Conservation (phyloP, 768 basidiomycete species). For the Hygrocybe coccinea region DNA sequence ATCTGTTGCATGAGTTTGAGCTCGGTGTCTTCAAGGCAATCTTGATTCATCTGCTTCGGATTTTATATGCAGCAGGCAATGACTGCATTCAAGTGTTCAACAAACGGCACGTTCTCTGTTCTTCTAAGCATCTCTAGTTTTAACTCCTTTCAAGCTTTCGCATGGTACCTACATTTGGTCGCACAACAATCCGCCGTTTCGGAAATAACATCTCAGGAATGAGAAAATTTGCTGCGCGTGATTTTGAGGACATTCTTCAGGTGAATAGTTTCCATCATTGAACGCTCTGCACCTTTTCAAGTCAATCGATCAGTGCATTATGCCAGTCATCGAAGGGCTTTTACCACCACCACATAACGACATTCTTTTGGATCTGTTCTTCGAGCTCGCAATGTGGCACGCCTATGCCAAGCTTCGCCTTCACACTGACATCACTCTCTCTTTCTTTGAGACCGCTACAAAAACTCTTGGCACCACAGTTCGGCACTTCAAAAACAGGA, state of each 20-base stretch:
- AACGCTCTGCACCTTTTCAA: background rate
- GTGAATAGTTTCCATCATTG: constrained; percentile 9
- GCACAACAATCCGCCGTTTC: constrained; percentile 22
- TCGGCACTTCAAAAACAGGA: constrained; percentile 23
- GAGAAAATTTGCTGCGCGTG: constrained; percentile 20
- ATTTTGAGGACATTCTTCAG: constrained; percentile 33
- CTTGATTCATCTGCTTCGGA: constrained; percentile 27
- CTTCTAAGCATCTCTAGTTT: background rate
- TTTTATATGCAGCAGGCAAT: constrained; percentile 15
- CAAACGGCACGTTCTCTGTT: constrained; percentile 13
- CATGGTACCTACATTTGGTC: constrained; percentile 14
- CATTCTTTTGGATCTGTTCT: constrained; percentile 31
- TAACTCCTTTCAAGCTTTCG: constrained; percentile 9
- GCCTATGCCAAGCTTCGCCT: constrained; percentile 37
- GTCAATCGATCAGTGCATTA: constrained; percentile 25
- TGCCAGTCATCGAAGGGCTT: constrained; percentile 36
- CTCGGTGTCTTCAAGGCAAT: constrained; percentile 30
- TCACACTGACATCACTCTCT: constrained; percentile 34
- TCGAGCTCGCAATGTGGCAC: constrained; percentile 34
- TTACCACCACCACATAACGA: constrained; percentile 25
- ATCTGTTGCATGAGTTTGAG: constrained; percentile 33
- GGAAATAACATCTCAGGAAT: constrained; percentile 18
- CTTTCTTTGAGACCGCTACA: constrained; percentile 21
- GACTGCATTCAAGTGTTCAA: constrained; percentile 16
- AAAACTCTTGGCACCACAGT: constrained; percentile 21